Conservation (phyloP, 2,329 filamentous ascomycete species). For the Pestalotiopsis sp. region DNA sequence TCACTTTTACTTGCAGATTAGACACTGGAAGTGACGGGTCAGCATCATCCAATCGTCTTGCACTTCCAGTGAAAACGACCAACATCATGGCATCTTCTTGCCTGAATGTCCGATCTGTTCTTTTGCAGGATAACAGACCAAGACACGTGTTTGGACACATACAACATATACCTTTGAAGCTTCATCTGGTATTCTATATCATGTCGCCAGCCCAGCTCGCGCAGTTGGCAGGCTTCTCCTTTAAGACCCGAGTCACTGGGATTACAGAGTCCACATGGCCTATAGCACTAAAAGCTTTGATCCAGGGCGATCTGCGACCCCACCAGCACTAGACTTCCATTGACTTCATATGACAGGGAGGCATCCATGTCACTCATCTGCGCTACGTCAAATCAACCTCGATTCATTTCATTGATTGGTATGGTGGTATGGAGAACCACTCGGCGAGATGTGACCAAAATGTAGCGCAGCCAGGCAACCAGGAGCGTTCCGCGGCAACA, state of each 20-base stretch:
- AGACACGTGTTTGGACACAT: no score
- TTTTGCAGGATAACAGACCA: no score
- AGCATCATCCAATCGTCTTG: not conserved
- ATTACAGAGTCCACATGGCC: conserved; percentile 1
- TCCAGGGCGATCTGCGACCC: not conserved
- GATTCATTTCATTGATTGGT: not conserved
- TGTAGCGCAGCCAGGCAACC: not conserved
- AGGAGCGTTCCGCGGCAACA: not conserved
- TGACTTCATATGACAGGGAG: not conserved
- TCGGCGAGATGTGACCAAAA: not conserved
- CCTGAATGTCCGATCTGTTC: not conserved
- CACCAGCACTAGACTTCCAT: not conserved
- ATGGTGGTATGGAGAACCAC: not conserved
- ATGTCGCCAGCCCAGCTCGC: not conserved
- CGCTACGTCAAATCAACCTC: not conserved
- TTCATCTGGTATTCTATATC: no score
- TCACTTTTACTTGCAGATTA: not conserved
- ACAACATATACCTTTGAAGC: no score
- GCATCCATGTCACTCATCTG: not conserved
- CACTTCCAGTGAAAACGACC: no score
- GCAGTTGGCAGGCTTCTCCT: not conserved
- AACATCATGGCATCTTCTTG: not conserved
- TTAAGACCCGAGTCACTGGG: not conserved
- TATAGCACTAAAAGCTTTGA: not conserved
- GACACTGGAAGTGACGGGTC: not conserved